Evolutionary conservation across 2,329 filamentous ascomycete species (phyloP).

Genomic region (Fulvia fulva): DNA sequence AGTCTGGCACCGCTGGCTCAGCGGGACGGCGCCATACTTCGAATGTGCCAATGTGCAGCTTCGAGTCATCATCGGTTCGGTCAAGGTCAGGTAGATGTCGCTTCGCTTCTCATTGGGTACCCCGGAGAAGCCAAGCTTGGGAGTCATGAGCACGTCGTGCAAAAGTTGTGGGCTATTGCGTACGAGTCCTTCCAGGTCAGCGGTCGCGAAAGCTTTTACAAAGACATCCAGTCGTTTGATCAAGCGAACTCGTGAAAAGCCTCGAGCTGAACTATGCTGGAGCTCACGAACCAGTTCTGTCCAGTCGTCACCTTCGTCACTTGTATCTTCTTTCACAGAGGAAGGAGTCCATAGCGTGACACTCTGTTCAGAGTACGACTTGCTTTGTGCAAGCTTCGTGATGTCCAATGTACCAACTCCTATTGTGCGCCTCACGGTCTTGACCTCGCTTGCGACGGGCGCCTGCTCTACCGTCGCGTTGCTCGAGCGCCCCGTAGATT

Average conservation of each 20-base stretch:
- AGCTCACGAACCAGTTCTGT: conserved; percentile 69
- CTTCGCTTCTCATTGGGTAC: conserved; percentile 83
- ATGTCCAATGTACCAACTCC: conserved; percentile 76
- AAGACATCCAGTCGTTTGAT: conserved; percentile 77
- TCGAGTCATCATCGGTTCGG: conserved; percentile 70
- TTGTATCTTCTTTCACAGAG: conserved; percentile 50
- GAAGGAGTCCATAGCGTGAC: conserved; percentile 72
- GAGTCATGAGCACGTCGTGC: conserved; percentile 73
- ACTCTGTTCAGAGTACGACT: conserved; percentile 20
- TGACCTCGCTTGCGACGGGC: conserved; percentile 35
- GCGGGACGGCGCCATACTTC: conserved; percentile 74
- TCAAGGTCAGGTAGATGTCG: conserved; percentile 89
- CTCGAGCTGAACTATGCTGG: conserved; percentile 67
- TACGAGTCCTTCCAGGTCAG: conserved; percentile 75
- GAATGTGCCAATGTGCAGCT: conserved; percentile 61
- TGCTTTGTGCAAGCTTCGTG: conserved; percentile 44
- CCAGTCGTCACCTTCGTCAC: conserved; percentile 62
- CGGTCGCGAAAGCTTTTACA: conserved; percentile 70
- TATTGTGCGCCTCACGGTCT: conserved; percentile 62
- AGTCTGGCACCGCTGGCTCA: conserved; percentile 55
- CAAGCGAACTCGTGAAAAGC: conserved; percentile 48
- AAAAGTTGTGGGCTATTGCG: conserved; percentile 84
- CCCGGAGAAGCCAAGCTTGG: conserved; percentile 88
- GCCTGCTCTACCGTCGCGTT: conserved; percentile 9
- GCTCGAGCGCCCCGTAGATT: conserved; percentile 16